These are phyloP conservation scores for Fusarium penzigii DNA, from an alignment of 2,329 filamentous ascomycete species.

Conservation along the genomic window DNA sequence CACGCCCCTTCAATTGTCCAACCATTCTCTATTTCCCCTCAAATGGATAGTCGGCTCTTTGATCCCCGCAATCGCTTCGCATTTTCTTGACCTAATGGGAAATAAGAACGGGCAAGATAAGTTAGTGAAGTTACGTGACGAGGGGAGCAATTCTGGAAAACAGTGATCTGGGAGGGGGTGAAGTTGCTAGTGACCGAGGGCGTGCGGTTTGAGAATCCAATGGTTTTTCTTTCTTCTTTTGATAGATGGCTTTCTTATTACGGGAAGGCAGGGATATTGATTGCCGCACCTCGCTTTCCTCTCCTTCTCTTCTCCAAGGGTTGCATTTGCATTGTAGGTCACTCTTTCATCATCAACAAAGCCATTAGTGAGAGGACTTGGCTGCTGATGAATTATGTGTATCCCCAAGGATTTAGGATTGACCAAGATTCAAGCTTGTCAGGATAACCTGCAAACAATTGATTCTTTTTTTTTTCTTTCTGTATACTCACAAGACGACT, in stretches of 20 bases:
- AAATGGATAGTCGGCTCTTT: not conserved
- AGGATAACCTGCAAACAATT: not conserved
- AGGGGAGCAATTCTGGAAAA: not conserved
- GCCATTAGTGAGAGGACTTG: not conserved
- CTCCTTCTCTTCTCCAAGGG: not conserved
- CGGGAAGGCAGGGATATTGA: not conserved
- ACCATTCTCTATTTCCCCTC: not conserved
- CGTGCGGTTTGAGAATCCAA: not conserved
- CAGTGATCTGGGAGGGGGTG: not conserved
- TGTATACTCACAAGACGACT: not conserved
- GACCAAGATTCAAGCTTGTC: not conserved
- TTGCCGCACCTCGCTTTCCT: too few relatives aligned
- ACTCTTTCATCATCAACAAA: not conserved
- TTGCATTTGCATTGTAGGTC: not conserved
- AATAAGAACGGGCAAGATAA: not conserved
- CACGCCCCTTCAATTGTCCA: not conserved
- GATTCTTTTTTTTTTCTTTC: not conserved
- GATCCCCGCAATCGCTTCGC: not conserved
- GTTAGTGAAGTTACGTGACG: not conserved
- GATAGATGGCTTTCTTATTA: not conserved
- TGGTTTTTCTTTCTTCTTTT: not conserved
- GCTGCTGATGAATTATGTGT: not conserved
- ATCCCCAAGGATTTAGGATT: not conserved
- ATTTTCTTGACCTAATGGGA: not conserved
- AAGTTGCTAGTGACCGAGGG: too few relatives aligned